Base-by-base conservation (phyloP, 176 grass and related monocot species). In the Avena eriantha region DNA sequence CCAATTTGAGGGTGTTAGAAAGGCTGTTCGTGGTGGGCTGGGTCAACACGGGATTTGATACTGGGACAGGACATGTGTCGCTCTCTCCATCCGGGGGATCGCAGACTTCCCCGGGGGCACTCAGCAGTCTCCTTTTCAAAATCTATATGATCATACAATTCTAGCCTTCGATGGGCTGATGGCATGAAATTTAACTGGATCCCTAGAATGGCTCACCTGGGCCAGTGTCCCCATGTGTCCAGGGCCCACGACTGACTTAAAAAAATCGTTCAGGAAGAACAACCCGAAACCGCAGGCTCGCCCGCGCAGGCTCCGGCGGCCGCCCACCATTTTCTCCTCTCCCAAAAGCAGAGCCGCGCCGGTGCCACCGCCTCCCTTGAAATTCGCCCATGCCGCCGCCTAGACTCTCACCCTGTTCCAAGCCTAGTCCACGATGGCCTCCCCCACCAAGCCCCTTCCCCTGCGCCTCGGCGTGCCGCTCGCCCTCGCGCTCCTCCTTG, bases 401-500 rank as follows among this genome's bases (percentile, higher is more conserved):
- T 19, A n/a, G 0, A 29, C 5, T 15, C 54, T 23, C 61, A 48
- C 22, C n/a, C 60, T 14, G 33, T 33, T 35, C 34, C 86, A 17
- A 10, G 1, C 15, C 23, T 21, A 19, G 29, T 14, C 83, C 35
- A 68, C 76, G 64, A 83, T 87, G 67, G 71, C 60, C 21, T 47
- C 76, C 48, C 76, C 43, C 29, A 50, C 36, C 48, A 92, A 88
- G 71, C 82, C 87, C 41, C 31, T 90, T 3, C 85, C 85, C 4
- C 69, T n/a, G 59, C 57, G 86, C 29, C 78, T 85, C 84, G 81
- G 79, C 7, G 57, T 83, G 57, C 66, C 86, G 61, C 82, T 95
- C 31, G 73, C 80, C 8, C 31, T 88, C 43, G 79, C 85, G 16
- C 79, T 95, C 66, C 87, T 97, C 31, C 89, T 97, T 83, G 87